phyloP scores from a whole-genome alignment of 2,329 filamentous ascomycete genomes.

The Neonectria sp. region DNA sequence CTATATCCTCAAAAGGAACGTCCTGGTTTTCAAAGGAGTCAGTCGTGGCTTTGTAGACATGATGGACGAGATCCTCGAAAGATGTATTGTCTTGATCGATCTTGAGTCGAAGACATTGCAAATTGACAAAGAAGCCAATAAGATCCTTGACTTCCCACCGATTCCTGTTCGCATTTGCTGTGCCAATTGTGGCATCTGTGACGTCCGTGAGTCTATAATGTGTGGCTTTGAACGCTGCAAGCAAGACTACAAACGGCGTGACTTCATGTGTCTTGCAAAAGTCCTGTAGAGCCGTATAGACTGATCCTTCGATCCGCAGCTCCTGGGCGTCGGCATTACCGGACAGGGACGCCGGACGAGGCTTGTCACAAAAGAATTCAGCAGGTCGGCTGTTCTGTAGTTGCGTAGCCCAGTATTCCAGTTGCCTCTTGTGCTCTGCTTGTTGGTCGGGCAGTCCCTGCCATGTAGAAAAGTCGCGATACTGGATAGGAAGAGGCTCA shows the following conservation, averaged over 20 bases:
- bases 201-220: constrained; percentile 44
- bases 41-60: constrained; percentile 28
- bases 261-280: constrained; percentile 28
- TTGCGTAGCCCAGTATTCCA: constrained; percentile 24
- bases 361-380: constrained; percentile 21
- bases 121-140: constrained; percentile 46
- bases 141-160: constrained; percentile 35
- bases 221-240: constrained; percentile 42
- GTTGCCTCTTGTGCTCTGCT: constrained; percentile 10
- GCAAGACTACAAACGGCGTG: constrained; percentile 15
- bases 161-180: constrained; percentile 26
- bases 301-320: constrained; percentile 19
- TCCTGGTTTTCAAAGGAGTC: constrained; percentile 41
- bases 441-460: neutral
- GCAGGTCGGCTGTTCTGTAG: constrained; percentile 27
- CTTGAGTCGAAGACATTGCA: constrained; percentile 38
- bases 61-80: constrained; percentile 36
- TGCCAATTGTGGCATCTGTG: constrained; percentile 36
- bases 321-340: constrained; percentile 26
- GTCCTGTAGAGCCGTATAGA: constrained; percentile 19
- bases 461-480: constrained; percentile 39
- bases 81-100: constrained; percentile 25
- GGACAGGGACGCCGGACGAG: constrained; percentile 28
- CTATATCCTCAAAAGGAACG: constrained; percentile 40
- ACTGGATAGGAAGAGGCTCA: constrained; percentile 41